These are phyloP conservation scores for Exophiala bonariae DNA, from an alignment of 2,329 filamentous ascomycete genomes.

Conservation along the genomic window DNA sequence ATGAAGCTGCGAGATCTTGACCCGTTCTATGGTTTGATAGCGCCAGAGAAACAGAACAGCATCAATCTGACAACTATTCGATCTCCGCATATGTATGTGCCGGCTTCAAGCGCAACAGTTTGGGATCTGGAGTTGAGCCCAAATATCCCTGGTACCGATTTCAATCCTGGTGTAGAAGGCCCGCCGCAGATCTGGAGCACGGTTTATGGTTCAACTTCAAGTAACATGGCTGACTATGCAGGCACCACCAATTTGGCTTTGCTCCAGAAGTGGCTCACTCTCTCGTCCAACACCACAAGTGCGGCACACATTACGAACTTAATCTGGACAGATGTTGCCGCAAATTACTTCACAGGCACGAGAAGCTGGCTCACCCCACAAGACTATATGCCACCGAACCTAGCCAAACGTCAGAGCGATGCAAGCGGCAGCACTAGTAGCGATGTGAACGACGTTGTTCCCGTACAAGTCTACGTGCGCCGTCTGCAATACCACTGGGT, in stretches of 20 bases:
- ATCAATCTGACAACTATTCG: slow-evolving; percentile 36
- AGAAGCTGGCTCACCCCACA: slow-evolving; percentile 12
- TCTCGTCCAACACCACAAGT: slow-evolving; percentile 30
- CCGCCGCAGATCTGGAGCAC: neutral
- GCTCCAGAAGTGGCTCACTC: slow-evolving; percentile 41
- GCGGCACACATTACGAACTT: slow-evolving; percentile 42
- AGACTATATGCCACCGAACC: neutral
- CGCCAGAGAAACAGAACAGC: slow-evolving; percentile 29
- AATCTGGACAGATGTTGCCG: slow-evolving; percentile 46
- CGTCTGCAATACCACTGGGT: slow-evolving; percentile 35
- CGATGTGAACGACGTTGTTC: slow-evolving; percentile 19
- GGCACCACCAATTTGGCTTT: slow-evolving; percentile 41
- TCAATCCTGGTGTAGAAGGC: neutral
- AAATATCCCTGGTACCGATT: slow-evolving; percentile 31
- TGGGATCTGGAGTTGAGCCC: slow-evolving; percentile 19
- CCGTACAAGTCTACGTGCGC: slow-evolving; percentile 31
- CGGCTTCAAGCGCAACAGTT: slow-evolving; percentile 31
- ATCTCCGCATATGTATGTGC: slow-evolving; percentile 33
- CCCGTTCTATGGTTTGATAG: slow-evolving; percentile 42
- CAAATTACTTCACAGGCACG: slow-evolving; percentile 45
- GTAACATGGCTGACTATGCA: slow-evolving; percentile 32
- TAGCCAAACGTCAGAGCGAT: slow-evolving; percentile 1
- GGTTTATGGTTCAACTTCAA: neutral
- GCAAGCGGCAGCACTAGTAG: too few species aligned
- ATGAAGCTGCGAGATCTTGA: slow-evolving; percentile 26